Evolutionary conservation across 441 rosid genomes (phyloP).

Genomic region (Populus hybrid): DNA sequence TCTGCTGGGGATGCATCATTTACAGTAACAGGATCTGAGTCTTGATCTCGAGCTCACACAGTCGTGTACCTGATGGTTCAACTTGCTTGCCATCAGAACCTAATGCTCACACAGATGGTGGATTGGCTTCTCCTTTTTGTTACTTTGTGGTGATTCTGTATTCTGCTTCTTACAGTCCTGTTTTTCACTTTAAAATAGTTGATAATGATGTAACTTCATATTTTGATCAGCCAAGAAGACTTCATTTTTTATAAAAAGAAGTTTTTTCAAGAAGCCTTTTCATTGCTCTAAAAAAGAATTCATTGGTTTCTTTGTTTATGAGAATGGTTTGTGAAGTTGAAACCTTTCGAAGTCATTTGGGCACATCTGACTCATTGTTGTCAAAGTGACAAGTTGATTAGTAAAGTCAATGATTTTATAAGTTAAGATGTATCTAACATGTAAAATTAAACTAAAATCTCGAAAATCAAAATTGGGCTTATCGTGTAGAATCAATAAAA

Average conservation of each 20-base stretch:
- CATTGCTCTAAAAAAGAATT: not conserved
- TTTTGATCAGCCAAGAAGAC: not conserved
- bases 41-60: conserved; percentile 19
- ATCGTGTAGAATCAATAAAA: no score
- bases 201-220: not conserved
- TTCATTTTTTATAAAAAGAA: not conserved
- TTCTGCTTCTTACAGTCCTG: not conserved
- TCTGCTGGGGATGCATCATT: conserved; percentile 26
- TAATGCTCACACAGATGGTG: not conserved
- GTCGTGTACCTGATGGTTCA: not conserved
- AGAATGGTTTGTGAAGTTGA: not conserved
- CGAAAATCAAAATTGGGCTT: fast-evolving
- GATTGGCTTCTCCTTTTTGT: not conserved
- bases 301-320: not conserved
- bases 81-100: not conserved
- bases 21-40: conserved; percentile 24
- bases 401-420: no score
- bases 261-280: not conserved
- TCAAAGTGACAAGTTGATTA: no score
- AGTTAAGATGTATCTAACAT: no score
- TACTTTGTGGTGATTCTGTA: not conserved
- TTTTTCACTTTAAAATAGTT: not conserved
- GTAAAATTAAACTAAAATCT: no score
- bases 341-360: not conserved
- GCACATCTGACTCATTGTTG: not conserved